phyloP scores from a whole-genome alignment of 2,329 filamentous ascomycete species.

The Verticillium tricorpus region DNA sequence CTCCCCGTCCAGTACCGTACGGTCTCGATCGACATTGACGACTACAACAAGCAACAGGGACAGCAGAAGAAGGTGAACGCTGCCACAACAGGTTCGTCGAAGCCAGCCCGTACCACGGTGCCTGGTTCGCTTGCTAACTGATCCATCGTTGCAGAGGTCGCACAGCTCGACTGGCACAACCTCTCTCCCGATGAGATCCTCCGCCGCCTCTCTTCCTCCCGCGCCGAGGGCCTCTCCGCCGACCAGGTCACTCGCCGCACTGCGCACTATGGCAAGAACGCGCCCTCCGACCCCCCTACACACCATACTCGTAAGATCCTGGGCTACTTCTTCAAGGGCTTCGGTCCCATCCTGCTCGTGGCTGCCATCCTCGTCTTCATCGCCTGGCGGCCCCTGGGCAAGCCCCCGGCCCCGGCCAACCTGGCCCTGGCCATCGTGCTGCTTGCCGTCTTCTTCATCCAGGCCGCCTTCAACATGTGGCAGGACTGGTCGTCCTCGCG shows the following conservation, averaged over 20 bases:
- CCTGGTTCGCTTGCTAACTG: neutral
- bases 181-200: constrained; percentile 54
- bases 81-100: constrained; percentile 37
- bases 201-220: constrained; percentile 52
- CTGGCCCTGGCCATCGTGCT: constrained; percentile 70
- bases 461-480: constrained; percentile 66
- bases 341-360: constrained; percentile 65
- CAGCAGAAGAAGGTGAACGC: constrained; percentile 34
- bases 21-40: constrained; percentile 47
- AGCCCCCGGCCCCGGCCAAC: constrained; percentile 67
- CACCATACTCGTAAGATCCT: constrained; percentile 52
- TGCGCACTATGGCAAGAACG: constrained; percentile 61
- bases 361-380: constrained; percentile 70
- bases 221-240: constrained; percentile 52
- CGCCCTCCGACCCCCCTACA: constrained; percentile 60
- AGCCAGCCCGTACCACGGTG: neutral
- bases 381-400: constrained; percentile 69
- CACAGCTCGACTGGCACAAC: constrained; percentile 64
- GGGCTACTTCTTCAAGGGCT: constrained; percentile 74
- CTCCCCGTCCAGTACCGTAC: constrained; percentile 53
- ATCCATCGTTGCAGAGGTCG: constrained; percentile 43
- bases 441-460: constrained; percentile 62
- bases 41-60: constrained; percentile 37
- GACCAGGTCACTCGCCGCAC: constrained; percentile 52
- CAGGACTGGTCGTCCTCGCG: constrained; percentile 72